These are phyloP conservation scores for Penicillium sclerotiorum DNA, from an alignment of 2,329 filamentous ascomycete genomes.

Conservation along the genomic window DNA sequence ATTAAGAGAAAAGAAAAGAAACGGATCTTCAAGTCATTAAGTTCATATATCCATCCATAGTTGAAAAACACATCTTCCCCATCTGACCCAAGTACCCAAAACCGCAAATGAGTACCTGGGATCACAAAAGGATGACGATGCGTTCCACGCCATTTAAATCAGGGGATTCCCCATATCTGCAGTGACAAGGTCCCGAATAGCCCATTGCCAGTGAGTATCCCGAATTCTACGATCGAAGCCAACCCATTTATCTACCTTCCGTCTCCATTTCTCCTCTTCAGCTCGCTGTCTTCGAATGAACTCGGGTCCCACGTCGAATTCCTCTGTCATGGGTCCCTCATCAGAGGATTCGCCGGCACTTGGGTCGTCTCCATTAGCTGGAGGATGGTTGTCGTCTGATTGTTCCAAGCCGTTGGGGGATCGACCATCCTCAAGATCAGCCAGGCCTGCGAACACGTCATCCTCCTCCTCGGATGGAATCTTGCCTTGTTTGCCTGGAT, in stretches of 20 bases:
- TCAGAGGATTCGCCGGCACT: constrained; percentile 56
- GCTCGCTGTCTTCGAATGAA: constrained; percentile 87
- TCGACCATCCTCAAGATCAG: constrained; percentile 81
- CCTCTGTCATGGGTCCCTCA: constrained; percentile 87
- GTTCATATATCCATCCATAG: constrained; percentile 21
- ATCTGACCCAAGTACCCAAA: too few relatives aligned
- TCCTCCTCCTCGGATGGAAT: constrained; percentile 77
- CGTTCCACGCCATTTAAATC: background rate
- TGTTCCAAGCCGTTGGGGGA: constrained; percentile 24
- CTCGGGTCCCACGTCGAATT: constrained; percentile 95
- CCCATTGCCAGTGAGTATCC: constrained; percentile 73
- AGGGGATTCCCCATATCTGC: constrained; percentile 18
- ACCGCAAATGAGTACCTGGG: too few relatives aligned
- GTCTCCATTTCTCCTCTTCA: constrained; percentile 88
- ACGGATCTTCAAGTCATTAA: constrained; percentile 22
- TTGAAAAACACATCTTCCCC: background rate
- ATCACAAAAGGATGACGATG: too few relatives aligned
- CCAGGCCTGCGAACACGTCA: constrained; percentile 92
- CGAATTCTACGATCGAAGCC: constrained; percentile 53
- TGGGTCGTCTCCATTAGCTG: constrained; percentile 40
- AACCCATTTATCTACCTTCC: constrained; percentile 86
- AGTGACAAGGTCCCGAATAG: constrained; percentile 56
- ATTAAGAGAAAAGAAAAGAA: constrained; percentile 20
- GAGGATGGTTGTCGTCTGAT: constrained; percentile 29
- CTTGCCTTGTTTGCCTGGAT: constrained; percentile 33